Evolutionary conservation across 257 asterid species (phyloP).

Genomic region (Jaltomata sinuosa): DNA sequence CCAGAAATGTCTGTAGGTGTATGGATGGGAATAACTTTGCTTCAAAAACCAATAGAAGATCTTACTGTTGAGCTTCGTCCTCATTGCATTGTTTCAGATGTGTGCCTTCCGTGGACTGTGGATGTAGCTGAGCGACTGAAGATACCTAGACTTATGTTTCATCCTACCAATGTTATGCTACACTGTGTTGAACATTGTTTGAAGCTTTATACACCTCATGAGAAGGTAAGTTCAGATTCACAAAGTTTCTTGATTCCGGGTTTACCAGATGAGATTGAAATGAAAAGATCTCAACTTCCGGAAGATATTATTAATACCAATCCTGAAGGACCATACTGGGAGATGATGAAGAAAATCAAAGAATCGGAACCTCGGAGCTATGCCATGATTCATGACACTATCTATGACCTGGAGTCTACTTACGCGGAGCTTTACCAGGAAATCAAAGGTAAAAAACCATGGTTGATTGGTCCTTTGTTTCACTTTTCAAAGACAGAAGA

Average conservation of each 20-base stretch:
- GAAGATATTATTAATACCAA: not conserved
- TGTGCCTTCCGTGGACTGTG: constrained; percentile 23
- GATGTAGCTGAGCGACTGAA: constrained; percentile 12
- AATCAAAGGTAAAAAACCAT: constrained; percentile 3
- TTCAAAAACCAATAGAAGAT: constrained; percentile 9
- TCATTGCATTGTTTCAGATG: constrained; percentile 17
- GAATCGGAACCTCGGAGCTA: constrained; percentile 13
- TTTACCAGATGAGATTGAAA: constrained; percentile 9
- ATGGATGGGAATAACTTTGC: not conserved
- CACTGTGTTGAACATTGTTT: constrained; percentile 8
- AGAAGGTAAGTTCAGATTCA: constrained; percentile 11
- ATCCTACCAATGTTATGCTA: constrained; percentile 1
- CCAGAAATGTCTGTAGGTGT: not conserved
- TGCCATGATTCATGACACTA: constrained; percentile 8
- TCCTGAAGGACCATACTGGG: not conserved
- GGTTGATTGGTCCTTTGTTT: constrained; percentile 23
- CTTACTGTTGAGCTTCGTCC: not conserved
- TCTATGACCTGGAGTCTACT: constrained; percentile 12
- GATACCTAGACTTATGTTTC: constrained; percentile 13
- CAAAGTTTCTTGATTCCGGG: constrained; percentile 19
- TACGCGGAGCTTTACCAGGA: constrained; percentile 8
- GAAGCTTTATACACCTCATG: constrained; percentile 6
- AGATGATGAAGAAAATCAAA: not conserved
- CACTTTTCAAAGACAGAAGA: constrained; percentile 2
- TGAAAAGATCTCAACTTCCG: constrained; percentile 14